Conservation (phyloP, 352 stramenopile species). For the Poterioochromonas sp. region DNA sequence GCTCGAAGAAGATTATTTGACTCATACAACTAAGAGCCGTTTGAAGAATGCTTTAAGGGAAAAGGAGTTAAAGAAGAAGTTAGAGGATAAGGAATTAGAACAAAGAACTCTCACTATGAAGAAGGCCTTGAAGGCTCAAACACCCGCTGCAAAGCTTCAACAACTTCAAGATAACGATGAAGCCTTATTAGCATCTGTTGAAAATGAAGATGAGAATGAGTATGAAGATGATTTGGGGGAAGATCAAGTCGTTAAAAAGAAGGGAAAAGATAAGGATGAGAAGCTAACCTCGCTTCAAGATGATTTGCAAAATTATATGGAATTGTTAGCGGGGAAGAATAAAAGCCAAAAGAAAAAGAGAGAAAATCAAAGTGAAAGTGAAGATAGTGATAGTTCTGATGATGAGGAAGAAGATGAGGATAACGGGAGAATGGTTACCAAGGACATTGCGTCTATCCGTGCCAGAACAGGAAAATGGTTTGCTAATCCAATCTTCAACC, state of each 20-base stretch:
- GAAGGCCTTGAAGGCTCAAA: background rate
- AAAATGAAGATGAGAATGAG: slow-evolving; percentile 45
- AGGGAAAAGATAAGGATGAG: slow-evolving; percentile 65
- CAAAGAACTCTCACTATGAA: background rate
- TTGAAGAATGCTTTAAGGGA: background rate
- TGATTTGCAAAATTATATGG: slow-evolving; percentile 57
- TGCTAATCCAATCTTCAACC: background rate
- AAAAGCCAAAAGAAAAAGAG: slow-evolving; percentile 43
- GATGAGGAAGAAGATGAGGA: slow-evolving; percentile 19
- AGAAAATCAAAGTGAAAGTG: background rate
- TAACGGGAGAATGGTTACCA: background rate
- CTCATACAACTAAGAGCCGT: background rate
- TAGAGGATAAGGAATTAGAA: background rate
- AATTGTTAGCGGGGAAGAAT: slow-evolving; percentile 45
- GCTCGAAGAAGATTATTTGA: slow-evolving; percentile 9
- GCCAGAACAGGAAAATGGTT: background rate
- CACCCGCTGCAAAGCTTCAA: slow-evolving; percentile 41
- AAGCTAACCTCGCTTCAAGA: slow-evolving; percentile 61
- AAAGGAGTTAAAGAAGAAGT: background rate
- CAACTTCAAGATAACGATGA: slow-evolving; percentile 50
- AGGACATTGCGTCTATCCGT: background rate
- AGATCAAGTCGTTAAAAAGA: slow-evolving; percentile 48
- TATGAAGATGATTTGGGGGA: slow-evolving; percentile 57
- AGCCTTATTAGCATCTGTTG: slow-evolving; percentile 45
- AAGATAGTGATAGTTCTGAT: background rate